Conservation (phyloP, 2,329 filamentous ascomycete genomes). For the Paecilomyces niveus region DNA sequence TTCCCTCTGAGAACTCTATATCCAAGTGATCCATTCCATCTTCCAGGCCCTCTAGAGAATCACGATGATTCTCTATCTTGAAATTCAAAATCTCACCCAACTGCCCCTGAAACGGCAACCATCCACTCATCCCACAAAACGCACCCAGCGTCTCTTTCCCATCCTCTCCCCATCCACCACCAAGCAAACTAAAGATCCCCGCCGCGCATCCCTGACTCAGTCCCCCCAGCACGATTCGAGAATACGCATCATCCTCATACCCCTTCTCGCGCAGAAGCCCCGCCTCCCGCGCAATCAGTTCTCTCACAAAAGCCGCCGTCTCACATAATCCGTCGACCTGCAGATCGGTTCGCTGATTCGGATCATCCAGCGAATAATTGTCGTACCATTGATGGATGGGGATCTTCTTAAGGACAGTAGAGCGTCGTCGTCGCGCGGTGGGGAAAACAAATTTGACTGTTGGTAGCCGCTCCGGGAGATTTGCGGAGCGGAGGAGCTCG, state of each 20-base stretch:
- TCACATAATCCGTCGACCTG: conserved; percentile 42
- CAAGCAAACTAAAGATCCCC: conserved; percentile 36
- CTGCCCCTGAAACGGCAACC: conserved; percentile 32
- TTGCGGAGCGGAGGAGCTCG: conserved; percentile 20
- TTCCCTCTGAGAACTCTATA: conserved; percentile 2
- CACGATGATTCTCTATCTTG: neutral
- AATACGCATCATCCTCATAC: conserved; percentile 14
- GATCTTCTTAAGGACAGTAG: conserved; percentile 36
- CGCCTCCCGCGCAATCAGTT: conserved; percentile 29
- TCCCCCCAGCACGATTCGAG: conserved; percentile 44
- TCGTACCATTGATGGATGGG: conserved; percentile 49
- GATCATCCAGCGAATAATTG: conserved; percentile 35
- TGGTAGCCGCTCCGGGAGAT: conserved; percentile 10
- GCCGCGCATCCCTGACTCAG: conserved; percentile 50
- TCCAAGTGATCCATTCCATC: neutral
- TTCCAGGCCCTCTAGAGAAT: neutral
- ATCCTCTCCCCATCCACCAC: conserved; percentile 18
- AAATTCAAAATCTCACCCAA: conserved; percentile 23
- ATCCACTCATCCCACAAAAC: conserved; percentile 44
- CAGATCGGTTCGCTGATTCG: conserved; percentile 32
- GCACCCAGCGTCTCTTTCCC: conserved; percentile 25
- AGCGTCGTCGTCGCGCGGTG: conserved; percentile 40
- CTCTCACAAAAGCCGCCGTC: conserved; percentile 29
- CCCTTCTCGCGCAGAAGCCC: conserved; percentile 4
- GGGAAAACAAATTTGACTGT: conserved; percentile 46